A percentile compares a stretch with the other conserved stretches of the same genome.
Conservation (phyloP, 768 basidiomycete species). For the Pleurotus djamor region DNA sequence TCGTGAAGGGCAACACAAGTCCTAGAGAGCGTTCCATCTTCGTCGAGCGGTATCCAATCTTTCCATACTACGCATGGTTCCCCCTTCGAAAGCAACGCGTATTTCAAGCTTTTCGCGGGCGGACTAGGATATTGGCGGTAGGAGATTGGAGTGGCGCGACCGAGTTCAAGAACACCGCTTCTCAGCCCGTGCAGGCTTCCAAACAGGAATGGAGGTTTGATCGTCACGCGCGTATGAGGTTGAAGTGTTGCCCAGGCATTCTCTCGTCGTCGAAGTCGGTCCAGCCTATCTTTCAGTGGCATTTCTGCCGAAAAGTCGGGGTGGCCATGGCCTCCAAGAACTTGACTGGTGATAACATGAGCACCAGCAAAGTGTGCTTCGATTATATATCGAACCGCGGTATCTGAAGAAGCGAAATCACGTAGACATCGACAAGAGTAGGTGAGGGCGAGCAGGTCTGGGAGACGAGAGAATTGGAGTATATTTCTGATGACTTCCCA, state of each 20-base stretch:
- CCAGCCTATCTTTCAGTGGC: not conserved
- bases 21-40: no score
- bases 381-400: not conserved
- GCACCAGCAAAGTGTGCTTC: not conserved
- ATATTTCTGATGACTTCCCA: not conserved
- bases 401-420: not conserved
- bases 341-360: not conserved
- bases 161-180: not conserved
- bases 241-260: not conserved
- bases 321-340: not conserved
- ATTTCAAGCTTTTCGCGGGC: no score
- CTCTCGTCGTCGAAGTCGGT: not conserved
- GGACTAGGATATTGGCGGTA: no score
- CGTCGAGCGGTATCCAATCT: no score
- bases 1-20: not conserved
- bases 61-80: no score
- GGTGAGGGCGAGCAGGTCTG: not conserved
- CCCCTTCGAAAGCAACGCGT: no score
- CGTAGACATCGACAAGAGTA: not conserved
- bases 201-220: not conserved
- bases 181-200: not conserved
- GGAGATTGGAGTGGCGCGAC: not conserved
- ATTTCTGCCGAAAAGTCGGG: not conserved
- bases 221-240: not conserved
- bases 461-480: not conserved